Base-by-base conservation (phyloP, 1,284 basidiomycete species). In the Marasmius fiardii region DNA sequence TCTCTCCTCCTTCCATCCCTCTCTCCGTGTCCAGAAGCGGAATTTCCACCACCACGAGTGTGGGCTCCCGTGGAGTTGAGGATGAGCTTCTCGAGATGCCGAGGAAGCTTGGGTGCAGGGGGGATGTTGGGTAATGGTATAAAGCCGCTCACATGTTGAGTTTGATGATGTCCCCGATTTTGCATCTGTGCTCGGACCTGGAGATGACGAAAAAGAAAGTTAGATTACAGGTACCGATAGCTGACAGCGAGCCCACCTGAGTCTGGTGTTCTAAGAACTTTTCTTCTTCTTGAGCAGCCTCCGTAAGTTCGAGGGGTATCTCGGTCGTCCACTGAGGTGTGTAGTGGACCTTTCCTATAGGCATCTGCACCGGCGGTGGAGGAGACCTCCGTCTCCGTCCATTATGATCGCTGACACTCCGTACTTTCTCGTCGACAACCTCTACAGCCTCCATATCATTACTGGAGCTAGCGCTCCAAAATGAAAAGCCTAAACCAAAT, bases 11-110 rank as follows among this genome's bases (percentile, higher is more conserved):
- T 50, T 4, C 39, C 39, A 20, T 45, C 51, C 31, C 14, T 52
- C 44, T 43, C 56, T 10, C 26, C 58, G 26, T 49, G 62, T 24
- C 48, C 55, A 35, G 54, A 53, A 43, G 65, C 47, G 65, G 66
- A 16, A 68, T 67, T 51, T 64, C 67, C 51, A 73, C 75, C 63
- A 21, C 37, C 28, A 43, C 43, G 34, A 28, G 21, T 23, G 77
- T 80, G 67, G 16, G 5, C 26, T n/a, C 43, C 33, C 28, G 52
- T 39, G 20, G 43, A 16, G 33, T 98, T 98, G 60, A 98, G 74
- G 54, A 98, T 97, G 47, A 98, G 87, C 67, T 93, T 95, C 66
- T 98, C 95, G 31, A 99, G 77, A 66, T 98, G 94, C 1, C 95
- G 78, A 0, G 96, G 96, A 47, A 98, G 79, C 1, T 82, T 77